phyloP scores from a whole-genome alignment of 805 yeast genomes.

The Nakazawaea sp. region DNA sequence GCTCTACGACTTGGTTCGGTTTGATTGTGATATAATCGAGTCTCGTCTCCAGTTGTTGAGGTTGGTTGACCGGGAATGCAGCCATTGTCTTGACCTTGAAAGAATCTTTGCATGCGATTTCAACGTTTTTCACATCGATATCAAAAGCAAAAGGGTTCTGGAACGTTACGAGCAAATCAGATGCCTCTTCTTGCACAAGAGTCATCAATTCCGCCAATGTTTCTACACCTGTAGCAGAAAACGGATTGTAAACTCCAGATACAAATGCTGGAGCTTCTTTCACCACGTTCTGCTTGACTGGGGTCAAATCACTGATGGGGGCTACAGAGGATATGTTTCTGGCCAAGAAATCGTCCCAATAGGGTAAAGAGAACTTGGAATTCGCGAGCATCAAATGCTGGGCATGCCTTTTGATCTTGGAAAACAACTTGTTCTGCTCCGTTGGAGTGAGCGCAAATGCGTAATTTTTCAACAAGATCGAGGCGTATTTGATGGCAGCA shows the following conservation, averaged over 20 bases:
- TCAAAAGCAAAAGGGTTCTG: slow-evolving; percentile 82
- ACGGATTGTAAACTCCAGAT: slow-evolving; percentile 43
- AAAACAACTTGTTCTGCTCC: slow-evolving; percentile 45
- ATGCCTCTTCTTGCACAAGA: slow-evolving; percentile 56
- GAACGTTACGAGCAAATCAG: slow-evolving; percentile 47
- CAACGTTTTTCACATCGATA: slow-evolving; percentile 46
- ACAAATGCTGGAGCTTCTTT: not conserved
- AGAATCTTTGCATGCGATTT: slow-evolving; percentile 20
- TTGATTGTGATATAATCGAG: slow-evolving; percentile 23
- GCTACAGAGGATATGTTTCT: slow-evolving; percentile 36
- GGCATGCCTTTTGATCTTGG: slow-evolving; percentile 24
- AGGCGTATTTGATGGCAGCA: slow-evolving; percentile 39
- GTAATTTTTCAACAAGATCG: slow-evolving; percentile 49
- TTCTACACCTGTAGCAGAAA: slow-evolving; percentile 12
- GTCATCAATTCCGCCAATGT: slow-evolving; percentile 21
- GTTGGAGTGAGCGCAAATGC: slow-evolving; percentile 43
- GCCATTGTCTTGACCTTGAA: slow-evolving; percentile 20
- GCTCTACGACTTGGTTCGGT: slow-evolving; percentile 27
- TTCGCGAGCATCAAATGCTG: slow-evolving; percentile 19
- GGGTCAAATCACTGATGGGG: slow-evolving; percentile 21
- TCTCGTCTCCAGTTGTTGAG: slow-evolving; percentile 15
- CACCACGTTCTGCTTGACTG: slow-evolving; percentile 6
- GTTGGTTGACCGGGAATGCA: not conserved
- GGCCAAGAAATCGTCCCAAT: slow-evolving; percentile 72
- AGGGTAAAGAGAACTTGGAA: slow-evolving; percentile 27